Percentiles rank a stretch among this genome's conserved stretches.
Conservation (phyloP, 352 stramenopile species). For the Phytophthora fragariae region DNA sequence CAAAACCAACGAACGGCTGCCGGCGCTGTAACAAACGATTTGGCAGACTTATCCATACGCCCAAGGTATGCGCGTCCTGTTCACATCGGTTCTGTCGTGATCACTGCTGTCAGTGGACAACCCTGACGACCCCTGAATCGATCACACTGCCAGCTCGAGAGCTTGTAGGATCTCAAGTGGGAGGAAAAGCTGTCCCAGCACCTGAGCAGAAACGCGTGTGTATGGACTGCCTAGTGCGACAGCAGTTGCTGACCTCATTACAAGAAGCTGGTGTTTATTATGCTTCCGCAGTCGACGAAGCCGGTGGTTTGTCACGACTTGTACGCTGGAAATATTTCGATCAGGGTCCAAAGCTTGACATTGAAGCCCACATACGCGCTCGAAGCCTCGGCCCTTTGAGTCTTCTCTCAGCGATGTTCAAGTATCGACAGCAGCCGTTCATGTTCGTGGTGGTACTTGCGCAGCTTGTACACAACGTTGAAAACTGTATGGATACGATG, state of each 20-base stretch:
- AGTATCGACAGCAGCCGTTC: slow-evolving; percentile 72
- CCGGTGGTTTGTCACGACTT: slow-evolving; percentile 57
- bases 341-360: slow-evolving; percentile 52
- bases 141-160: slow-evolving; percentile 12
- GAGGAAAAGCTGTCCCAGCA: slow-evolving; percentile 1
- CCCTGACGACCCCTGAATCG: slow-evolving; percentile 29
- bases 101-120: slow-evolving; percentile 48
- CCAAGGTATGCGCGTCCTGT: slow-evolving; percentile 61
- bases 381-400: slow-evolving; percentile 55
- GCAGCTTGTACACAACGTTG: slow-evolving; percentile 65
- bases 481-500: slow-evolving; percentile 61
- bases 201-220: slow-evolving; percentile 38
- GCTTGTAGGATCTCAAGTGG: slow-evolving; percentile 10
- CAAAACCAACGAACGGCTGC: slow-evolving; percentile 36
- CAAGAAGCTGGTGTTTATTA: slow-evolving; percentile 47
- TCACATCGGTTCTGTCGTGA: slow-evolving; percentile 55
- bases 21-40: slow-evolving; percentile 55
- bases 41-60: slow-evolving; percentile 50
- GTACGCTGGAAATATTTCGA: slow-evolving; percentile 67
- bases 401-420: slow-evolving; percentile 69
- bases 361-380: slow-evolving; percentile 51
- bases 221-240: slow-evolving; percentile 65
- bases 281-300: slow-evolving; percentile 50
- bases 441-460: slow-evolving; percentile 76
- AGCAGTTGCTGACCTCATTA: slow-evolving; percentile 56